phyloP scores from a whole-genome alignment of 345 rosid genomes.

The Citrus glauca region DNA sequence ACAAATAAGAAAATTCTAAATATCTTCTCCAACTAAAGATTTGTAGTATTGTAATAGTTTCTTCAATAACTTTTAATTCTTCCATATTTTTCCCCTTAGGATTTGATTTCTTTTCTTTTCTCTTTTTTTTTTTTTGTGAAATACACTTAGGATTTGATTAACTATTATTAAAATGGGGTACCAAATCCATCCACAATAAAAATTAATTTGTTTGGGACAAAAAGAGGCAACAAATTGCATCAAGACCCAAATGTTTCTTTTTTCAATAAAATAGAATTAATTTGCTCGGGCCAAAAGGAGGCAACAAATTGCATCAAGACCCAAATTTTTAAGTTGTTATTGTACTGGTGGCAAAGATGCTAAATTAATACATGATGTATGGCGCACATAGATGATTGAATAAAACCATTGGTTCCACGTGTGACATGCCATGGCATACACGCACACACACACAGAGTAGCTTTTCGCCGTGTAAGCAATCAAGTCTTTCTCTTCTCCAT shows the following conservation, averaged over 20 bases:
- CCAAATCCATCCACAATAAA: neutral
- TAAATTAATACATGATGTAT: neutral
- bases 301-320: too few species aligned
- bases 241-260: neutral
- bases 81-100: too few species aligned
- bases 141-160: too few species aligned
- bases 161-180: neutral
- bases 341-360: neutral
- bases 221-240: neutral
- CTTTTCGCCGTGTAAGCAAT: neutral
- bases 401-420: slow-evolving; percentile 5
- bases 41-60: neutral
- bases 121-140: too few species aligned
- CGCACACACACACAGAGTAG: neutral
- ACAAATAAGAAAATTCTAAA: neutral
- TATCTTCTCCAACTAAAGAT: too few species aligned
- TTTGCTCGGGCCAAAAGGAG: too few species aligned
- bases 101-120: too few species aligned
- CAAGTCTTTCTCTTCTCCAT: neutral
- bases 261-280: neutral
- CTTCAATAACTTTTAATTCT: neutral
- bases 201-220: neutral
- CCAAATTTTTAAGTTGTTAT: neutral
- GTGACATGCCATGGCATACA: neutral
- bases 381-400: neutral